Base-by-base conservation (phyloP, 345 rosid species). In the Physaria fendleri region DNA sequence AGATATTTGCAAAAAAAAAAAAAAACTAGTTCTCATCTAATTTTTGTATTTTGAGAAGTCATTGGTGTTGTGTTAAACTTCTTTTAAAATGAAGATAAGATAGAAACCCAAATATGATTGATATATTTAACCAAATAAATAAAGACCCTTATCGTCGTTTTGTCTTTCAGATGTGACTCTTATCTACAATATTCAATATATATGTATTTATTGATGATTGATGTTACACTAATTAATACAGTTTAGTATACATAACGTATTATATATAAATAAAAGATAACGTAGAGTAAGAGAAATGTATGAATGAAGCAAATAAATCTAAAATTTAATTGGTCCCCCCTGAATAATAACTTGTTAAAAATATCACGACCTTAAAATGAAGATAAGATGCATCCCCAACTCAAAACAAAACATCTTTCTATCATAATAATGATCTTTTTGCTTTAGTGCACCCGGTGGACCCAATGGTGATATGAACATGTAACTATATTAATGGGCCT, bases 301-400 rank as follows among this genome's bases (percentile, higher is more conserved):
- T 52, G 55, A 68, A 51, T 20, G 66, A 51, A 20, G 8, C 72
- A 68, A 13, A 68, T 33, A 68, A 42, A 51, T 51, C 43, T 57
- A 0, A 51, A 39, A 35, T 24, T 4, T 0, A 42, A 59, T 4
- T 35, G 61, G 56, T 68, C 65, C 40, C 54, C 33, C 12, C 4
- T 13, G 18, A 24, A 45, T n/a, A n/a, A n/a, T n/a, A 17, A 45
- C 23, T 24, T 17, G 25, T 15, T 22, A 66, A 66, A 45, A 57
- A 21, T 30, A 30, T 41, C 6, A 43, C 12, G 41, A 68, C 66
- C 72, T 20, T 68, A 59, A 68, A 59, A 68, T 9, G 48, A 58
- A 58, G 72, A 67, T 67, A 67, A 67, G 65, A 58, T 58, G 38
- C 22, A 53, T 15, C 30, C 41, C 46, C 55, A 44, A 11, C 56